Conservation (phyloP, 257 asterid genomes). For the Solanum virginianum region DNA sequence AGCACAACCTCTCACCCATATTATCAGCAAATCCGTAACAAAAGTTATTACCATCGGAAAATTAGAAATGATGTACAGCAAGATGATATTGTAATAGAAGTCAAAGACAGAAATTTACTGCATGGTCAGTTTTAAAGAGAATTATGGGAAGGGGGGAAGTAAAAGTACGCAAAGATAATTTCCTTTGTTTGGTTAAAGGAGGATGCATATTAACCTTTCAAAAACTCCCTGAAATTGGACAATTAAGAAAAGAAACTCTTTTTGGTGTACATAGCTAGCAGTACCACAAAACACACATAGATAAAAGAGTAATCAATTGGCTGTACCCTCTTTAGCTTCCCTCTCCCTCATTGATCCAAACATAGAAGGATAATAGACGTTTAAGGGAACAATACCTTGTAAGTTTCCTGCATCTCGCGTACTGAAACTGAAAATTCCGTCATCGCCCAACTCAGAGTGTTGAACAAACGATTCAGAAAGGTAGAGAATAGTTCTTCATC, state of each 20-base stretch:
- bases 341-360: neutral
- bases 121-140: neutral
- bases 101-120: neutral
- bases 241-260: neutral
- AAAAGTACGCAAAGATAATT: neutral
- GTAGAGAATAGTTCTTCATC: constrained; percentile 66
- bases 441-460: constrained; percentile 95
- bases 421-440: constrained; percentile 90
- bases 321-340: neutral
- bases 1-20: neutral
- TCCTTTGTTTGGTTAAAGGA: neutral
- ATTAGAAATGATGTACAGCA: neutral
- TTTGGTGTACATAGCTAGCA: neutral
- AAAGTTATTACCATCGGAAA: neutral
- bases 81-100: neutral
- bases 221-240: neutral
- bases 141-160: neutral
- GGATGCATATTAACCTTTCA: neutral
- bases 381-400: constrained; percentile 38
- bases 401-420: constrained; percentile 89
- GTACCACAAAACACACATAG: neutral
- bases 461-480: constrained; percentile 76
- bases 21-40: neutral
- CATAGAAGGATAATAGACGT: neutral
- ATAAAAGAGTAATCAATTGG: neutral